Evolutionary conservation across 1,139 yeast species (phyloP).

Genomic region (Nakaseomyces delphensis): DNA sequence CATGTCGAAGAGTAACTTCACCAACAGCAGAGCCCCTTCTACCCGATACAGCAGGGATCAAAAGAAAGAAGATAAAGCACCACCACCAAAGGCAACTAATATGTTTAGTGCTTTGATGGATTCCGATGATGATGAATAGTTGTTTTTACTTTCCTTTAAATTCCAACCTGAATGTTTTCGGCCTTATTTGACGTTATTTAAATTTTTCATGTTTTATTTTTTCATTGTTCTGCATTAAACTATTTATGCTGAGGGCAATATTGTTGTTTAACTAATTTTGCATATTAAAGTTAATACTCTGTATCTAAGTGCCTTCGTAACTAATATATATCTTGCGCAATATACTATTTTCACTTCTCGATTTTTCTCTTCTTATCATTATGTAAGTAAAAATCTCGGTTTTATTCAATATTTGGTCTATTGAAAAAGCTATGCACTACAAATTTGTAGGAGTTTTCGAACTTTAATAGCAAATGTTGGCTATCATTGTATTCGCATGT

Average conservation of each 20-base stretch:
- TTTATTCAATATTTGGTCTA: no score
- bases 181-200: slow-evolving; percentile 3
- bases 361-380: background rate
- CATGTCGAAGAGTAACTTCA: slow-evolving; percentile 24
- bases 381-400: background rate
- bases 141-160: background rate
- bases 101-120: slow-evolving; percentile 31
- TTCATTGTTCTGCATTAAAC: slow-evolving; percentile 11
- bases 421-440: no score
- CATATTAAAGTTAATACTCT: slow-evolving; percentile 6
- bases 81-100: slow-evolving; percentile 22
- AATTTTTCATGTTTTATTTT: background rate
- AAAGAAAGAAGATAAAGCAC: slow-evolving; percentile 24
- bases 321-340: background rate
- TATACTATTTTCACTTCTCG: background rate
- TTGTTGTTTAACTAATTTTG: slow-evolving; percentile 5
- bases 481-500: no score
- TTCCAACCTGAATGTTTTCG: background rate
- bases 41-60: slow-evolving; percentile 23
- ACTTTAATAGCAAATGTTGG: no score
- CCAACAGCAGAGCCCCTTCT: slow-evolving; percentile 27
- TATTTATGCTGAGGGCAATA: slow-evolving; percentile 3
- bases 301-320: background rate
- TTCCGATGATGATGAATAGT: slow-evolving; percentile 23
- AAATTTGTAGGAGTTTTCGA: no score